Base-by-base conservation (phyloP, 164 flowering plant genomes). In the Vitis amurensis region DNA sequence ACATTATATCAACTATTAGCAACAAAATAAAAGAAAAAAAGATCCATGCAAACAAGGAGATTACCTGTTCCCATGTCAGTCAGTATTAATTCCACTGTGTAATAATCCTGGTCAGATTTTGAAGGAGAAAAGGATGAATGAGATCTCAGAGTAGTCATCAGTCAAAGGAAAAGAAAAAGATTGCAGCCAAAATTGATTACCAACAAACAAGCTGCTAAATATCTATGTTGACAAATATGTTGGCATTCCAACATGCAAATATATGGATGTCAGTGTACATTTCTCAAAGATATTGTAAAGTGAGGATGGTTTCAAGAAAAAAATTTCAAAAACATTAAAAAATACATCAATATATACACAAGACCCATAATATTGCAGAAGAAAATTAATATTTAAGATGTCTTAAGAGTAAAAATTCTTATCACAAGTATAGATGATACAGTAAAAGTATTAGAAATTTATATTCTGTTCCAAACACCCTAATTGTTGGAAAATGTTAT, bases 41-140 rank as follows among this genome's bases (percentile, higher is more conserved):
- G 13, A 17, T 50, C 30, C 9, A 63, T 13, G 15, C 16, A 12
- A 37, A 11, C 48, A 37, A 78, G 31, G 57, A 49, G 12, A 56
- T 19, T 86, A 95, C 99, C 99, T 87, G 72, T 89, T 55, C 97
- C 93, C 71, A 90, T 69, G 69, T 91, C 94, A 37, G 83, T 84
- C 53, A 91, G 84, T 4, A 79, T 73, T 64, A 95, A 57, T 70
- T 95, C 99, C 81, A 91, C 19, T 66, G 13, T 67, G 80, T 80
- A 90, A 70, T 70, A n/a, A 15, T 91, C 96, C 99, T 95, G 90
- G 49, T 55, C 9, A 70, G 30, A 61, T 64, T 16, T 27, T 10
- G 27, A 56, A 19, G 62, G 12, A 17, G 31, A 77, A 68, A 55
- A 27, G 37, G 51, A 53, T 10, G 44, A 37, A 37, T 37, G 44